phyloP scores from a whole-genome alignment of 2,329 filamentous ascomycete species.

The Tolypocladium tundrense region DNA sequence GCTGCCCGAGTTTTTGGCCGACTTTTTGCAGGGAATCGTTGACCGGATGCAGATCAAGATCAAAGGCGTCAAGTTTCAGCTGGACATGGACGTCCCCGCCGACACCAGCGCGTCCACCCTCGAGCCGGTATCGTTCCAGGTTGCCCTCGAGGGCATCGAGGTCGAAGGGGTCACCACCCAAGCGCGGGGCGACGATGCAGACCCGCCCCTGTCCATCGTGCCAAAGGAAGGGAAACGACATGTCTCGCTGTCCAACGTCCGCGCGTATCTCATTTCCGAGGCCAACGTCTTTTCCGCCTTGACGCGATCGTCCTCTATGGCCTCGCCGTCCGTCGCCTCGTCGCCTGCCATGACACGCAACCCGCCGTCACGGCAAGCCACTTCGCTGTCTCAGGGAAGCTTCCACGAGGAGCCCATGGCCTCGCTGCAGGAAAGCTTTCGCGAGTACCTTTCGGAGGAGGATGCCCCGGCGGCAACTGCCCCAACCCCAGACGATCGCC shows the following conservation, averaged over 20 bases:
- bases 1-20: slow-evolving; percentile 59
- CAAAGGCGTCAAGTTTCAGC: slow-evolving; percentile 52
- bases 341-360: slow-evolving; percentile 40
- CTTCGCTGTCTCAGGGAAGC: slow-evolving; percentile 16
- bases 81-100: slow-evolving; percentile 49
- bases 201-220: slow-evolving; percentile 23
- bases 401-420: slow-evolving; percentile 13
- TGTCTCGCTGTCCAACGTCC: slow-evolving; percentile 51
- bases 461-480: neutral
- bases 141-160: slow-evolving; percentile 53
- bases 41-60: slow-evolving; percentile 62
- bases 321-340: slow-evolving; percentile 29
- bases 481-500: slow-evolving; percentile 6
- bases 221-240: slow-evolving; percentile 56
- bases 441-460: slow-evolving; percentile 10
- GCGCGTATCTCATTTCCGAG: slow-evolving; percentile 57
- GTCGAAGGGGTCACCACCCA: slow-evolving; percentile 54
- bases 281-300: slow-evolving; percentile 54
- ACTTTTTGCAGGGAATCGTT: slow-evolving; percentile 62
- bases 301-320: slow-evolving; percentile 44
- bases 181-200: slow-evolving; percentile 6
- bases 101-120: slow-evolving; percentile 34
- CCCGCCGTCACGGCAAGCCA: slow-evolving; percentile 21
- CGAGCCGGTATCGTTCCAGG: slow-evolving; percentile 52
- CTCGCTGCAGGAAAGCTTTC: slow-evolving; percentile 15